These are phyloP conservation scores for Chalciporus chontae DNA, from an alignment of 768 basidiomycete genomes.

Conservation along the genomic window DNA sequence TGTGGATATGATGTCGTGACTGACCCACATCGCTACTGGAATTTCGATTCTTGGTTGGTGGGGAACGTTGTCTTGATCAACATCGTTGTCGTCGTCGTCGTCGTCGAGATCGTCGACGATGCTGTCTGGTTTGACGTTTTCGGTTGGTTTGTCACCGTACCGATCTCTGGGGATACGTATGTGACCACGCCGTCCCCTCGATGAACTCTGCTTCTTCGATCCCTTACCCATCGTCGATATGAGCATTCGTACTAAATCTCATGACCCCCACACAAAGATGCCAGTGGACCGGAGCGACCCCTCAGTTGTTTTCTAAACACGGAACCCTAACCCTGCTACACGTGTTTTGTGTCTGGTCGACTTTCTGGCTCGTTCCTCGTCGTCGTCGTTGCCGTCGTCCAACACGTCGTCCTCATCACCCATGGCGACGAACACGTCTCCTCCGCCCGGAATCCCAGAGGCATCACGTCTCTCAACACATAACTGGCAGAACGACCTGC, in stretches of 20 bases:
- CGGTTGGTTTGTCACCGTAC: neutral
- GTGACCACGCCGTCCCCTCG: neutral
- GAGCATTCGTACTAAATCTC: neutral
- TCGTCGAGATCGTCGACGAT: neutral
- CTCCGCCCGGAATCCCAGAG: conserved; percentile 40
- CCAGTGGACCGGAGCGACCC: conserved; percentile 5
- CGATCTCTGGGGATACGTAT: neutral
- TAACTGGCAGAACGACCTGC: conserved; percentile 80
- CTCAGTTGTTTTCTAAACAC: neutral
- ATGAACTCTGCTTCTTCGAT: conserved; percentile 3
- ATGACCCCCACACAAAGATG: neutral
- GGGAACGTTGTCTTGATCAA: neutral
- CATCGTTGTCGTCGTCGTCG: neutral
- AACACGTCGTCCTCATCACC: conserved; percentile 22
- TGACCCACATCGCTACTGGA: conserved; percentile 95
- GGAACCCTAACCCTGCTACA: conserved; percentile 29
- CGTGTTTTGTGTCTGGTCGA: conserved; percentile 25
- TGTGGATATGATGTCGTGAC: conserved; percentile 28
- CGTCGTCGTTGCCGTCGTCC: conserved; percentile 23
- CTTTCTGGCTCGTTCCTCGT: conserved; percentile 7
- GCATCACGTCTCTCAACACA: conserved; percentile 64
- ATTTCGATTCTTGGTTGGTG: conserved; percentile 44
- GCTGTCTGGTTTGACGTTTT: conserved; percentile 2
- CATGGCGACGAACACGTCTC: conserved; percentile 27
- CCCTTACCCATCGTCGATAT: conserved; percentile 4